These are phyloP conservation scores for Barnettozyma californica DNA, from an alignment of 805 yeast species.

Conservation along the genomic window DNA sequence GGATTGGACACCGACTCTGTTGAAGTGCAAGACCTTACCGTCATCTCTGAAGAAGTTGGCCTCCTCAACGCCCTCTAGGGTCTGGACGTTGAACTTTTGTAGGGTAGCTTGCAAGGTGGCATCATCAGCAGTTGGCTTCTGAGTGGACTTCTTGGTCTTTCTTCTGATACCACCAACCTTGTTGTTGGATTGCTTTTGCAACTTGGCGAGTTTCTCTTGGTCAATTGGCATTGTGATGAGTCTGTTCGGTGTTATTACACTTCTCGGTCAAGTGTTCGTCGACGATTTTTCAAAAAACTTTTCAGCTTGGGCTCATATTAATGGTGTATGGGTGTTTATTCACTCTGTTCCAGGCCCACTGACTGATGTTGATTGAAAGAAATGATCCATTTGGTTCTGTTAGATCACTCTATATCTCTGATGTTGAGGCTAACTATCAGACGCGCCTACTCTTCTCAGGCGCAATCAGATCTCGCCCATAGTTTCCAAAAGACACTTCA, in stretches of 20 bases:
- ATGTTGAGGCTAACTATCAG: constrained; percentile 3
- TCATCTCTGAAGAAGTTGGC: constrained; percentile 97
- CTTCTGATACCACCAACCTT: constrained; percentile 89
- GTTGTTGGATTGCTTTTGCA: constrained; percentile 79
- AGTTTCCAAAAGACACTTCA: constrained; percentile 23
- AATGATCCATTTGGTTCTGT: background rate
- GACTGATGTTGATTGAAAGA: background rate
- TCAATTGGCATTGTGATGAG: constrained; percentile 65
- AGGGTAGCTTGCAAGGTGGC: constrained; percentile 84
- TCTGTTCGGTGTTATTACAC: background rate
- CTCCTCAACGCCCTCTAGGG: constrained; percentile 87
- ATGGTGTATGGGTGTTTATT: constrained; percentile 12
- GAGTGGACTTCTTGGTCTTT: constrained; percentile 74
- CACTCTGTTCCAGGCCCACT: too few relatives aligned
- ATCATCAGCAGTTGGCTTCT: constrained; percentile 74
- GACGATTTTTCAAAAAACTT: constrained; percentile 11
- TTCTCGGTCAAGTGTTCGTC: background rate
- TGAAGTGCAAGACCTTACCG: constrained; percentile 93
- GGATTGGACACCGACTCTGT: constrained; percentile 93
- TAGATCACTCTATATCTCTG: background rate
- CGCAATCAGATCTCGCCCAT: constrained; percentile 17
- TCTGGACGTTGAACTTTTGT: constrained; percentile 84
- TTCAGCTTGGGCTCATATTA: constrained; percentile 1
- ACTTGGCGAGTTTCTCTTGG: constrained; percentile 90
- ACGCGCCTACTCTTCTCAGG: constrained; percentile 1